Conservation (phyloP, 345 rosid genomes). For the Pelargonium nanum region DNA sequence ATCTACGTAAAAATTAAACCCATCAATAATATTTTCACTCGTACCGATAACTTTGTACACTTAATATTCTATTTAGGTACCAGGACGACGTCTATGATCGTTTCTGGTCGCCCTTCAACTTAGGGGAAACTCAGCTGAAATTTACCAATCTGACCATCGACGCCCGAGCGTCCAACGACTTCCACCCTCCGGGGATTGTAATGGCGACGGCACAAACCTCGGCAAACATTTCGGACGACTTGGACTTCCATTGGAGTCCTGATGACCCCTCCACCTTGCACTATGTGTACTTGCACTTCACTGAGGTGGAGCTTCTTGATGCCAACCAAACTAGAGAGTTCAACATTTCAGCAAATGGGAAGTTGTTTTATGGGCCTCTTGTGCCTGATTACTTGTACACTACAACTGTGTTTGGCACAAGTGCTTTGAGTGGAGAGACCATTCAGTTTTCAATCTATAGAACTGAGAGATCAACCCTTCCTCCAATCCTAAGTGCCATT, state of each 20-base stretch:
- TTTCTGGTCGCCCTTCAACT: slow-evolving; percentile 26
- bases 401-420: slow-evolving; percentile 6
- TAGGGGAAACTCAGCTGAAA: background rate
- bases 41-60: no score
- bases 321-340: slow-evolving; percentile 34
- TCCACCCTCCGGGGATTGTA: slow-evolving; percentile 27
- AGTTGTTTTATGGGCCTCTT: slow-evolving; percentile 20
- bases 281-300: slow-evolving; percentile 39
- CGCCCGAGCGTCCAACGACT: slow-evolving; percentile 9
- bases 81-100: slow-evolving; percentile 37
- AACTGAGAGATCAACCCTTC: slow-evolving; percentile 32
- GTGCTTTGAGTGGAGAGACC: slow-evolving; percentile 16
- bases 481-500: slow-evolving; percentile 45
- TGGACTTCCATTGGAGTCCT: slow-evolving; percentile 16
- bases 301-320: slow-evolving; percentile 30
- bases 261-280: slow-evolving; percentile 19
- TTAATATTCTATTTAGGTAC: no score
- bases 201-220: slow-evolving; percentile 32
- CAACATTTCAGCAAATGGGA: slow-evolving; percentile 29
- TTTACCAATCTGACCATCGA: background rate
- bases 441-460: slow-evolving; percentile 19
- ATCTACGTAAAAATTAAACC: no score
- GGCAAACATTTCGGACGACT: slow-evolving; percentile 7
- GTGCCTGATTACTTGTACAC: slow-evolving; percentile 20
- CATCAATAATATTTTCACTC: no score